Base-by-base conservation (phyloP, 768 basidiomycete genomes). In the Leccinum uliginosum region DNA sequence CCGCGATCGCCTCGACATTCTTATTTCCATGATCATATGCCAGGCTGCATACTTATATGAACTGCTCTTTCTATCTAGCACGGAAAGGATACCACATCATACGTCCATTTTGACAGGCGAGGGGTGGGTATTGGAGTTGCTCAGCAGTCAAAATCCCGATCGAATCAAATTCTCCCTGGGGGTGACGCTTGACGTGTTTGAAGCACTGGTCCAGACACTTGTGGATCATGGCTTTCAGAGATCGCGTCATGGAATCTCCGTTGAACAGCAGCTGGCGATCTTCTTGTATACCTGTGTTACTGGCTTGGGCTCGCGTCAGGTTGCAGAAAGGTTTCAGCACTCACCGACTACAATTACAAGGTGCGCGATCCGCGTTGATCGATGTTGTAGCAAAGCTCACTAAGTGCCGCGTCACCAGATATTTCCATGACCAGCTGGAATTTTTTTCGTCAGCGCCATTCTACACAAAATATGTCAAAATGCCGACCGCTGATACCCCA, bases 241-340 rank as follows among this genome's bases (percentile, higher is more conserved):
- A 14, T 55, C 24, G 12, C 1, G 11, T 1, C 12, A n/a, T 53
- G 57, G 61, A 4, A 38, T 62, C 2, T 49, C 55, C 0, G 40
- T 64, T 0, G 45, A 62, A 23, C 44, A 64, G n/a, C 54, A 60
- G 24, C 56, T 62, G 4, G 51, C 30, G 0, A 64, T 62, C 4
- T 64, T 65, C 19, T 24, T 63, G 9, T 52, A 63, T 14, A 51
- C 56, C 1, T 61, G 57, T 49, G 43, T 60, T 0, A 65, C 57
- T 2, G 59, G 55, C 2, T 32, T 65, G 7, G 55, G 34, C 2
- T 40, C 53, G 0, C 15, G 0, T 23, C 62, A 62, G 32, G 29
- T 65, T 19, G 57, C 43, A 44, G 43, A 44, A 21, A n/a, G 43
- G 19, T 44, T 44, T n/a, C 43, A 44, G 43, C 43, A 44, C 40